Percentiles rank a stretch among this genome's conserved stretches.
phyloP scores from a whole-genome alignment of 2,329 filamentous ascomycete genomes.

The Venturia oleaginea region DNA sequence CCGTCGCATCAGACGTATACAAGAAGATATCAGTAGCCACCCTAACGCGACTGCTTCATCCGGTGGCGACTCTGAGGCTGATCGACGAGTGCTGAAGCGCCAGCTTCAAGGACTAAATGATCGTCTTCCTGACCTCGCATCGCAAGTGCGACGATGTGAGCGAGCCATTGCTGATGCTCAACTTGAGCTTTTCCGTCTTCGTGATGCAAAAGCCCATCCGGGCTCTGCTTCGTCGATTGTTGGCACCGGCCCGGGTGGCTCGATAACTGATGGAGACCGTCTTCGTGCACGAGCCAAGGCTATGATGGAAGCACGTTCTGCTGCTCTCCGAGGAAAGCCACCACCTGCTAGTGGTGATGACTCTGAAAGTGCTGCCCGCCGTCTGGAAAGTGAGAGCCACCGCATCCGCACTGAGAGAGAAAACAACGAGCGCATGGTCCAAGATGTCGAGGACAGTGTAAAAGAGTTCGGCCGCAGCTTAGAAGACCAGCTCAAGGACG shows the following conservation, averaged over 20 bases:
- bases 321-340: constrained; percentile 81
- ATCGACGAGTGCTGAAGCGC: constrained; percentile 74
- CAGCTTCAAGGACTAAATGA: constrained; percentile 85
- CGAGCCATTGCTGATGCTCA: constrained; percentile 86
- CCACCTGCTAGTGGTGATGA: constrained; percentile 57
- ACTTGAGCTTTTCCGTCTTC: constrained; percentile 85
- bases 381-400: constrained; percentile 80
- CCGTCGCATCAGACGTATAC: constrained; percentile 78
- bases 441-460: constrained; percentile 93
- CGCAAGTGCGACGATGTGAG: constrained; percentile 82
- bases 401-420: constrained; percentile 78
- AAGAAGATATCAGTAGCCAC: constrained; percentile 90
- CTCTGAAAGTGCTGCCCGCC: constrained; percentile 68
- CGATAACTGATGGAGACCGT: constrained; percentile 85
- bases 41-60: constrained; percentile 56
- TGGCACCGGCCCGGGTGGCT: constrained; percentile 84
- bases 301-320: constrained; percentile 97
- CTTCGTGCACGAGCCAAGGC: constrained; percentile 92
- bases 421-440: constrained; percentile 92
- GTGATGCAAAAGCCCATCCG: constrained; percentile 86
- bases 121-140: constrained; percentile 83
- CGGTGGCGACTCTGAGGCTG: constrained; percentile 71
- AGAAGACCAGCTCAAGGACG: constrained; percentile 80
- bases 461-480: constrained; percentile 77
- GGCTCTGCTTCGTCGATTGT: constrained; percentile 71